phyloP scores from a whole-genome alignment of 1,139 yeast genomes.

The Candida sp. region DNA sequence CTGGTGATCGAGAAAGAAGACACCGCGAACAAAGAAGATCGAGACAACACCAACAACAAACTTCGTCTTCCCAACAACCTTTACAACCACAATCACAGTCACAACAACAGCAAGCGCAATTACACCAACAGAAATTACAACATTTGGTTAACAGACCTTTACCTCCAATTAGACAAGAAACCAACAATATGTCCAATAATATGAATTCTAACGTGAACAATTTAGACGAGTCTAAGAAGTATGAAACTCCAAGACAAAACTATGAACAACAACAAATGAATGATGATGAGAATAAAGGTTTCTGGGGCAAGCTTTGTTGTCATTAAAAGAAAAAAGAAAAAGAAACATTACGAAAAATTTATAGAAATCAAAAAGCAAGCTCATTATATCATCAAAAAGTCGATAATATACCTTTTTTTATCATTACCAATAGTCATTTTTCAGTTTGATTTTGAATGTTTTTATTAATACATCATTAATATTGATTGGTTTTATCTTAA shows the following conservation, averaged over 20 bases:
- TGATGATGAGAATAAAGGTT: conserved; percentile 37
- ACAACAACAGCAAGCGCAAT: conserved; percentile 20
- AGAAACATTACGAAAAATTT: neutral
- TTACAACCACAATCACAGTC: conserved; percentile 17
- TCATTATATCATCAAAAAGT: no score
- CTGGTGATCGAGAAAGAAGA: conserved; percentile 53
- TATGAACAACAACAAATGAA: conserved; percentile 38
- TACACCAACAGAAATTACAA: conserved; percentile 29
- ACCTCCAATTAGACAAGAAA: conserved; percentile 49
- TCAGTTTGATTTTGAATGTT: neutral
- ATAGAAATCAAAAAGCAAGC: neutral
- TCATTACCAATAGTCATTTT: neutral
- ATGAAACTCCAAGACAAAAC: conserved; percentile 18
- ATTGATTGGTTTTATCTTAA: neutral
- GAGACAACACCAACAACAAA: conserved; percentile 31
- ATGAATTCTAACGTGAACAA: conserved; percentile 16
- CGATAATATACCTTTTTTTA: neutral
- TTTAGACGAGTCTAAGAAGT: conserved; percentile 9
- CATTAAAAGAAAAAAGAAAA: conserved; percentile 16
- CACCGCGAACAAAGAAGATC: conserved; percentile 44
- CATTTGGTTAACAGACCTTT: conserved; percentile 50
- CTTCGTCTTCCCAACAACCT: conserved; percentile 20
- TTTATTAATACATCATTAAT: neutral
- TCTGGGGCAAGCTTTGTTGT: conserved; percentile 46
- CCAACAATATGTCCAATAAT: conserved; percentile 14